Evolutionary conservation across 441 rosid genomes (phyloP), one percentile per base, ranked within the genome.

Genomic region (Geranium incanum): DNA sequence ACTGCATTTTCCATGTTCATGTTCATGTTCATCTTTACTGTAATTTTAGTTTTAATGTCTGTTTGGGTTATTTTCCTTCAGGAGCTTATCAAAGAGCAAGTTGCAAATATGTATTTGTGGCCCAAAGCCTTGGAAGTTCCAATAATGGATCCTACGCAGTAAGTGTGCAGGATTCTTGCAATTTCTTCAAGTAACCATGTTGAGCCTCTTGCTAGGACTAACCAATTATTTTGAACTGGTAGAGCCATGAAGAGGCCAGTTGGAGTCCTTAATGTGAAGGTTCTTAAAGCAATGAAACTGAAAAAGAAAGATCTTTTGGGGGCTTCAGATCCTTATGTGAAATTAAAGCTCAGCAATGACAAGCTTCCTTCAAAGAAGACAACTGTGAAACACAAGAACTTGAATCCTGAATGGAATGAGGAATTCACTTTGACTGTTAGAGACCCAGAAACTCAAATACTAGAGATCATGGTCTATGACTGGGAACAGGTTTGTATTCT

Each of bases 401-500:
- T 77, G 69, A 77, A 72, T 39, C 79, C 79, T 65, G 79, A 77
- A 70, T 77, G 79, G 79, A 72, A 77, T 59, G 76, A 77, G 67
- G 79, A 77, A 59, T 77, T 77, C 45, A 52, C 23, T 77, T 55
- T 77, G 73, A 70, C 73, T 66, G 76, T 77, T 36, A 57, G 73
- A 60, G 79, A 77, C 70, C 76, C 79, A 36, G 79, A 77, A 66
- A 69, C 70, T 65, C 79, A 77, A 70, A 75, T 75, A n/a, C 70
- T 77, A 9, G 79, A 77, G 73, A 33, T 77, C 43, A 38, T 77
- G 4, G 76, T 77, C 28, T 77, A 72, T 50, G 79, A 77, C 13
- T 87, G 87, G 89, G 88, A 83, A 62, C 82, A 84, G 86, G 89
- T 87, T 79, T 9, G 18, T 41, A 55, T 38, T 9, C 23, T 72